A percentile compares a stretch with the other conserved stretches of the same genome.
Conservation (phyloP, 441 rosid species). For the Corymbia calophylla region DNA sequence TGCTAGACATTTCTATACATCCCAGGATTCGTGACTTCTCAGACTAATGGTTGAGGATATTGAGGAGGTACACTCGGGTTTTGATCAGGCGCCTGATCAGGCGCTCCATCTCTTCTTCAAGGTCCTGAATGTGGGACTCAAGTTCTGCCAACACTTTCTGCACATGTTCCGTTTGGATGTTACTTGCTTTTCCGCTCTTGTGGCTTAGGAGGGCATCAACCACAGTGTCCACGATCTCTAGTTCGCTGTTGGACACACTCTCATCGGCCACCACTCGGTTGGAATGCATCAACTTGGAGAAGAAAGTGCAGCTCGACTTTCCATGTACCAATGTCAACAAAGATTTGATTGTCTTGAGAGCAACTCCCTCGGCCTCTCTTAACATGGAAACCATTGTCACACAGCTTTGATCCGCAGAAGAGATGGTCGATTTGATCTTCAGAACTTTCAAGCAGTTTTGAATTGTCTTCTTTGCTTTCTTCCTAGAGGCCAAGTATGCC, state of each 20-base stretch:
- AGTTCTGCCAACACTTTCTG: background rate
- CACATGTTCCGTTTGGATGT: background rate
- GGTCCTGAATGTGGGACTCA: slow-evolving; percentile 3
- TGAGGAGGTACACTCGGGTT: slow-evolving; percentile 1
- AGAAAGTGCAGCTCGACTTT: background rate
- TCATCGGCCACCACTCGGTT: background rate
- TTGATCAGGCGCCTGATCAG: background rate
- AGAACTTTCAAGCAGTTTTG: slow-evolving; percentile 4
- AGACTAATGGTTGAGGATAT: background rate
- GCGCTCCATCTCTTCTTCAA: slow-evolving; percentile 1
- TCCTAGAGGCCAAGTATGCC: slow-evolving; percentile 9
- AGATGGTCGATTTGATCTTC: slow-evolving; percentile 2
- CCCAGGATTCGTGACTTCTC: background rate
- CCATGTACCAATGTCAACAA: background rate
- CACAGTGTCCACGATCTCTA: background rate
- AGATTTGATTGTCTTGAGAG: background rate
- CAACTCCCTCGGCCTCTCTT: slow-evolving; percentile 14
- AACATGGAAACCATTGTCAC: background rate
- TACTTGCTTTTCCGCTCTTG: background rate
- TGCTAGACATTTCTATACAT: background rate
- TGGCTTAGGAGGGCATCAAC: background rate
- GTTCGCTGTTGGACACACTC: background rate
- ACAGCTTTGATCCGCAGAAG: background rate
- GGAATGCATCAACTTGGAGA: background rate
- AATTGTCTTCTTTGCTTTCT: slow-evolving; percentile 11